Evolutionary conservation across 495 filamentous ascomycete species (phyloP).

Genomic region (Hypoxylon subgilvum): DNA sequence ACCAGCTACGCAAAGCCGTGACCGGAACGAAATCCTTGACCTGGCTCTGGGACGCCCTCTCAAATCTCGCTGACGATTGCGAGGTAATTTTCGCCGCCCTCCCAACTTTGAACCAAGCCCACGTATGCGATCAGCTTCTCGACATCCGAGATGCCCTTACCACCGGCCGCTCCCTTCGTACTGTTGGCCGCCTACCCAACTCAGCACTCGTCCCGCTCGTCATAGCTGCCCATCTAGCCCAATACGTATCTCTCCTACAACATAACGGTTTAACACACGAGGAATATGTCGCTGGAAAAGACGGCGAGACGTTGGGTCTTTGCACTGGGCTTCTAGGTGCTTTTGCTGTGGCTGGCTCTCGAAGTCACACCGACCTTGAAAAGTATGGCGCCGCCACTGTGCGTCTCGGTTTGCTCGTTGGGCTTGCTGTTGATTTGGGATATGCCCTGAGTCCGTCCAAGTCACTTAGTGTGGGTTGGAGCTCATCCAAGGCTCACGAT

Average conservation of each 20-base stretch:
- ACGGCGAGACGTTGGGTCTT: slow-evolving; percentile 42
- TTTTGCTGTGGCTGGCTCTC: slow-evolving; percentile 44
- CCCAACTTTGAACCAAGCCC: neutral
- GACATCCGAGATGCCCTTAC: neutral
- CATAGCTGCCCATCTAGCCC: slow-evolving; percentile 44
- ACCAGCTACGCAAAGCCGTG: slow-evolving; percentile 29
- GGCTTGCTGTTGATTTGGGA: slow-evolving; percentile 45
- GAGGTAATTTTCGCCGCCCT: neutral
- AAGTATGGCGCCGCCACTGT: slow-evolving; percentile 49
- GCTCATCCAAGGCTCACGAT: slow-evolving; percentile 15
- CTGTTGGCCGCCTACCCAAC: slow-evolving; percentile 30
- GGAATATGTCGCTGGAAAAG: neutral
- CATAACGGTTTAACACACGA: neutral
- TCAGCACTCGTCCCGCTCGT: slow-evolving; percentile 48
- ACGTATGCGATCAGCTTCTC: neutral
- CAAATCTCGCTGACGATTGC: neutral
- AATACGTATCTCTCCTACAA: slow-evolving; percentile 31
- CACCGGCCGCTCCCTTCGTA: slow-evolving; percentile 30
- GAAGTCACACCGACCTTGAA: slow-evolving; percentile 34
- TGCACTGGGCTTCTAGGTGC: slow-evolving; percentile 55
- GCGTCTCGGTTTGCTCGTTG: slow-evolving; percentile 39
- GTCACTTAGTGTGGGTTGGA: slow-evolving; percentile 42
- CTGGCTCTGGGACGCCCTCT: neutral
- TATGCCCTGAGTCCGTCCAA: slow-evolving; percentile 36
- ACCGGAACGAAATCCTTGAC: slow-evolving; percentile 7